These are phyloP conservation scores for Cryptococcus depauperatus DNA, from an alignment of 1,284 basidiomycete genomes.

Conservation along the genomic window DNA sequence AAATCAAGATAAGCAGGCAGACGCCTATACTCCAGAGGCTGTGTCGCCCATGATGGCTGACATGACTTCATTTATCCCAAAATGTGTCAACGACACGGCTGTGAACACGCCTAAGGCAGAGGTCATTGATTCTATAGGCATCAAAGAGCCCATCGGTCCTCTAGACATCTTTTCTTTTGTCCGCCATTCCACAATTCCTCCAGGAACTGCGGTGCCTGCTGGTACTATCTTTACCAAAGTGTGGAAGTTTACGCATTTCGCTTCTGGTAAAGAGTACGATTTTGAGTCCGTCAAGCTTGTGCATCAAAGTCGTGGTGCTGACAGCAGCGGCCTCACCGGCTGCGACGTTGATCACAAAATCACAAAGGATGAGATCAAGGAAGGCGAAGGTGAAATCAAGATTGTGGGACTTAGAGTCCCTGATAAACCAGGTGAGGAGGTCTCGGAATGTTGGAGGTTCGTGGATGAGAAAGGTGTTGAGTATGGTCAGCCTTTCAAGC, in stretches of 20 bases:
- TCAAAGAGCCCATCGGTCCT: constrained; percentile 20
- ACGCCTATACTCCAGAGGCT: too few relatives aligned
- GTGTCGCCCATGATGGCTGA: too few relatives aligned
- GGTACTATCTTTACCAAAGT: constrained; percentile 42
- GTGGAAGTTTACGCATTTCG: constrained; percentile 39
- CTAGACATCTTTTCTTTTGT: constrained; percentile 40
- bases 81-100: too few relatives aligned
- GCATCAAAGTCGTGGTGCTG: constrained; percentile 17
- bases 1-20: too few relatives aligned
- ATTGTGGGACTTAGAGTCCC: constrained; percentile 35
- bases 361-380: constrained; percentile 20
- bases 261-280: constrained; percentile 29
- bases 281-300: constrained; percentile 31
- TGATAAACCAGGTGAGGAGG: constrained; percentile 26
- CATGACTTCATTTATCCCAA: too few relatives aligned
- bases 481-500: constrained; percentile 38
- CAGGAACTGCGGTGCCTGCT: constrained; percentile 29
- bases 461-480: constrained; percentile 32
- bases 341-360: constrained; percentile 16
- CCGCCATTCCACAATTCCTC: constrained; percentile 35
- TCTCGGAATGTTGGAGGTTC: constrained; percentile 37
- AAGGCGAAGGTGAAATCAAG: constrained; percentile 30
- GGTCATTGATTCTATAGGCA: too few relatives aligned
- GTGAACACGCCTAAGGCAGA: background rate
- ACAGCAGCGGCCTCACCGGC: constrained; percentile 3